These are phyloP conservation scores for Nannizzia gypsea DNA, from an alignment of 2,329 filamentous ascomycete species.

Conservation along the genomic window DNA sequence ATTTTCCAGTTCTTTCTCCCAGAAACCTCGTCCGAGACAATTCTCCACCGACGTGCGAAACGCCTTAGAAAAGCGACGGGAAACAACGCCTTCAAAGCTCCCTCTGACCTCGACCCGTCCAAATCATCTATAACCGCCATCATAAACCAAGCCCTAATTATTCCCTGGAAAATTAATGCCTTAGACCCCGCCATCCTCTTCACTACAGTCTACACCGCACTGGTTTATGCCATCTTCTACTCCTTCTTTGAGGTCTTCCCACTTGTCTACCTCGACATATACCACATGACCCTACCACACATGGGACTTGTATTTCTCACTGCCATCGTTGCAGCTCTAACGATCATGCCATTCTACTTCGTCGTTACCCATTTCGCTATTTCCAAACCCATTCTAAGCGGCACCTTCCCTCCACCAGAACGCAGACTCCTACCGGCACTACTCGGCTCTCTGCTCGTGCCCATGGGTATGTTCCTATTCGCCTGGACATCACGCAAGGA, in stretches of 20 bases:
- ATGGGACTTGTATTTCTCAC: conserved; percentile 10
- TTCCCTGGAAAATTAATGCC: neutral
- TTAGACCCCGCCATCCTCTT: conserved; percentile 7
- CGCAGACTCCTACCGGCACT: conserved; percentile 13
- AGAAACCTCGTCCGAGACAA: conserved; percentile 11
- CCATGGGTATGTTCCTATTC: conserved; percentile 14
- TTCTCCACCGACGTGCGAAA: conserved; percentile 12
- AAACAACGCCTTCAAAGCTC: conserved; percentile 7
- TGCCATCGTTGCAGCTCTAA: conserved; percentile 11
- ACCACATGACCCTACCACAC: neutral
- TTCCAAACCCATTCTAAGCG: conserved; percentile 7
- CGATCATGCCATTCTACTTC: conserved; percentile 9
- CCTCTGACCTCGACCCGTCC: conserved; percentile 20
- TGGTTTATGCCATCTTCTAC: conserved; percentile 16
- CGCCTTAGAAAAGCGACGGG: conserved; percentile 10
- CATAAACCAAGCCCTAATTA: neutral
- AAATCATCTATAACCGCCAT: conserved; percentile 8
- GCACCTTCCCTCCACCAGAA: conserved; percentile 12
- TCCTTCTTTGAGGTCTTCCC: conserved; percentile 17
- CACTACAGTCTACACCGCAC: conserved; percentile 10
- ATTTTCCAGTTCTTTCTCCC: conserved; percentile 5
- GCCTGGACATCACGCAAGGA: conserved; percentile 15
- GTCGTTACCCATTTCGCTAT: neutral
- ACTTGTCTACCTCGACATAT: conserved; percentile 10
- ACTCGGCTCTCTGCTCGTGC: conserved; percentile 13